Percentiles rank a stretch among this genome's conserved stretches.
Evolutionary conservation across 129 eudicot genomes (phyloP).

Genomic region (Flaveria sonorensis): DNA sequence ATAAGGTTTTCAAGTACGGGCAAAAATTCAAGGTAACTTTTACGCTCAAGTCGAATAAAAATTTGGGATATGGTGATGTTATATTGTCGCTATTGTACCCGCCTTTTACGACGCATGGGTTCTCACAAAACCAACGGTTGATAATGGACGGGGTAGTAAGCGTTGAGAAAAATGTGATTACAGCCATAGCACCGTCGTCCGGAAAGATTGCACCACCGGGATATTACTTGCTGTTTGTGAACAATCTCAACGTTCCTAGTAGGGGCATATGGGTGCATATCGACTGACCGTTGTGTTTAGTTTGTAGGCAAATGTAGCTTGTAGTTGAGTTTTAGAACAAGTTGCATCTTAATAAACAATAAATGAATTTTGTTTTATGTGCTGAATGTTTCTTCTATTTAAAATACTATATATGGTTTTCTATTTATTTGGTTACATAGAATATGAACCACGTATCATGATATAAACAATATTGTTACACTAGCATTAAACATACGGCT

Average conservation of each 20-base stretch:
- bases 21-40: constrained; percentile 26
- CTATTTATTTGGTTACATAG: not conserved
- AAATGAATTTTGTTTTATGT: not conserved
- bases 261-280: constrained; percentile 67
- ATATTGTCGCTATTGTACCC: constrained; percentile 53
- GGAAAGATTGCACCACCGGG: constrained; percentile 61
- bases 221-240: constrained; percentile 60
- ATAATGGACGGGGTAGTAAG: constrained; percentile 15
- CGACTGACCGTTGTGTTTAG: not conserved
- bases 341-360: constrained; percentile 16
- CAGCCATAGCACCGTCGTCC: constrained; percentile 26
- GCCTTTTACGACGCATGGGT: constrained; percentile 80
- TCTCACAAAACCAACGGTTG: constrained; percentile 64
- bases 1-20: constrained; percentile 45
- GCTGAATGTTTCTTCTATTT: not conserved
- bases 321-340: constrained; percentile 10
- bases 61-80: constrained; percentile 24
- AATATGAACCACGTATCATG: not conserved
- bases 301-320: not conserved
- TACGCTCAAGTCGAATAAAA: not conserved
- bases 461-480: no score
- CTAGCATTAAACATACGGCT: no score
- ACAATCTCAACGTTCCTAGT: constrained; percentile 58
- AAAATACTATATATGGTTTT: not conserved
- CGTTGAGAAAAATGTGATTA: constrained; percentile 1